Evolutionary conservation across 2,329 filamentous ascomycete genomes (phyloP), one percentile per base, ranked within the genome.

Genomic region (Xylariaceae sp.): DNA sequence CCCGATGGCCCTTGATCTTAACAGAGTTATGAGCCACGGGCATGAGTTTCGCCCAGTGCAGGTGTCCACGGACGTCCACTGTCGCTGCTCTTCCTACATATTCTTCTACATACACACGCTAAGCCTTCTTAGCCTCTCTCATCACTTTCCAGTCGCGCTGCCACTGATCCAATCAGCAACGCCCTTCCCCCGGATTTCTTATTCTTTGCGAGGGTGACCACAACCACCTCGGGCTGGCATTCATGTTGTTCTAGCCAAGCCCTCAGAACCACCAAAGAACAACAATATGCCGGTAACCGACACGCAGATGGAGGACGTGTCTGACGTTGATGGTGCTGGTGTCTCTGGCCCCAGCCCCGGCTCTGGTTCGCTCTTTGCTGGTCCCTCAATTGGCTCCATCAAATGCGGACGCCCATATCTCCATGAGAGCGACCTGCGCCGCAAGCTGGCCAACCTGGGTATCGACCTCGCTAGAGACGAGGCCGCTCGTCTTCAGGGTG

Each of bases 401-500:
- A 73, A 74, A 59, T 72, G 75, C 53, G 70, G 75, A 53, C 72
- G 81, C 53, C 90, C 90, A 59, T 97, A 93, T 76, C 83, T 91
- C 63, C 88, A 90, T 65, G 90, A 97, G 72, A 87, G 90, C 67
- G 86, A 85, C 67, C 83, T 97, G 58, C 87, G 91, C 62, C 83
- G 85, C 69, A 86, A 87, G 72, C 82, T 96, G 59, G 80, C 82
- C 50, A 82, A 84, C 17, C 85, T 87, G 62, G 85, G 86, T 45
- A 85, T 88, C 68, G 88, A 90, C 69, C 86, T 89, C 55, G 85
- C 88, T 44, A 86, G 89, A 59, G 92, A 97, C 73, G 90, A 93
- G 69, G 85, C 77, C 62, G 85, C 90, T 65, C 86, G 93, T 55
- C 76, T 97, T 50, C 90, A 94, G 69, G 94, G 93, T 15, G 88